phyloP scores from a whole-genome alignment of 306 rosid species.

The Glycyrrhiza uralensis region DNA sequence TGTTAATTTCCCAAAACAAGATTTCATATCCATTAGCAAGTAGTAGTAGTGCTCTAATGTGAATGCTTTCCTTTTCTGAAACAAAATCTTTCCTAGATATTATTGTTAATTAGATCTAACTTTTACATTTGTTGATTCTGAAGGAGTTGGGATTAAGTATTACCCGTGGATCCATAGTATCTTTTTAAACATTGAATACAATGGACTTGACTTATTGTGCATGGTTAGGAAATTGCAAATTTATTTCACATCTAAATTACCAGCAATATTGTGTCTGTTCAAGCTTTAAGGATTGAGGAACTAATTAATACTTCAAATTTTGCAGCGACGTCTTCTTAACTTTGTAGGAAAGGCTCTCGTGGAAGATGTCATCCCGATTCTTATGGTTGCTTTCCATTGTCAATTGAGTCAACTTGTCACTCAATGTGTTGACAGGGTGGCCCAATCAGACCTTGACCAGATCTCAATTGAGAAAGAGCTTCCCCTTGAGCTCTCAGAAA shows the following conservation, averaged over 20 bases:
- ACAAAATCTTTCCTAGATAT: not conserved
- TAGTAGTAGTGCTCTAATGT: not conserved
- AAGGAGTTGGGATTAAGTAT: too few relatives aligned
- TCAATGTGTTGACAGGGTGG: conserved; percentile 69
- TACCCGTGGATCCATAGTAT: too few relatives aligned
- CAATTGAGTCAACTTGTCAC: conserved; percentile 59
- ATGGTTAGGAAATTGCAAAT: conserved; percentile 11
- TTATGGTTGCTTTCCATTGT: conserved; percentile 66
- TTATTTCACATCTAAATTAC: conserved; percentile 14
- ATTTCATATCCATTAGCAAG: conserved; percentile 1
- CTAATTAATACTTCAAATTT: conserved; percentile 29
- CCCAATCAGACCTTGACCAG: conserved; percentile 68
- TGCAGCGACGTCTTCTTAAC: conserved; percentile 82
- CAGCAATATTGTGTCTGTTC: not conserved
- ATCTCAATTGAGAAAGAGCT: conserved; percentile 75
- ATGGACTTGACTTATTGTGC: too few relatives aligned
- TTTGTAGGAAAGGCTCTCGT: conserved; percentile 78
- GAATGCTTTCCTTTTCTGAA: not conserved
- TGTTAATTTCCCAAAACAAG: too few relatives aligned
- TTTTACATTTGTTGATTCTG: not conserved
- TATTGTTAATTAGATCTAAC: not conserved
- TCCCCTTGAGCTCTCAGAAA: conserved; percentile 50
- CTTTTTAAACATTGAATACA: too few relatives aligned
- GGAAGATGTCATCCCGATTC: conserved; percentile 83
- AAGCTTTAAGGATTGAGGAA: conserved; percentile 9